A percentile compares a stretch with the other conserved stretches of the same genome.
These are phyloP conservation scores for Passiflora organensis DNA, from an alignment of 345 rosid species.

Conservation along the genomic window DNA sequence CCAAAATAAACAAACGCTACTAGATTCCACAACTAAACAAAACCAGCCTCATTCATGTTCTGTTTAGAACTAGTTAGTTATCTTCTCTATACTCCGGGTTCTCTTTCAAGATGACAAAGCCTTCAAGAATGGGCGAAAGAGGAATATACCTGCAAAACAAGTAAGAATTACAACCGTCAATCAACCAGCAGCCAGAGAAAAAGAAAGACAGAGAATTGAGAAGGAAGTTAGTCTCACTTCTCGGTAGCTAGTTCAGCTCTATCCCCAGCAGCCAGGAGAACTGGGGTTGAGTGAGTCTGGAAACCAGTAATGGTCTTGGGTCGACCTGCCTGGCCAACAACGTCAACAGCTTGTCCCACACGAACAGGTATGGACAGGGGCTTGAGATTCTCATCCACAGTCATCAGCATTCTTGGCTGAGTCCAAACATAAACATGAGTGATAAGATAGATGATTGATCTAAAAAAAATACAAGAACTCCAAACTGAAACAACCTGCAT, in stretches of 20 bases:
- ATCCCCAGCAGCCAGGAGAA: constrained; percentile 91
- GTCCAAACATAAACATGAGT: background rate
- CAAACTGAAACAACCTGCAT: constrained; percentile 64
- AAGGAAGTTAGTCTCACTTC: constrained; percentile 43
- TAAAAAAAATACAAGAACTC: background rate
- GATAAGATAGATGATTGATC: background rate
- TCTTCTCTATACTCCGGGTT: constrained; percentile 81
- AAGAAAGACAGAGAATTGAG: background rate
- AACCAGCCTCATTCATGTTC: background rate
- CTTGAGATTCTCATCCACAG: constrained; percentile 78
- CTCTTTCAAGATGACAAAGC: constrained; percentile 76
- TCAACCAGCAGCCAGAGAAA: background rate
- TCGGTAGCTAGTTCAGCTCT: constrained; percentile 94
- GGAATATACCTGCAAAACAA: constrained; percentile 64
- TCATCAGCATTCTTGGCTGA: constrained; percentile 96
- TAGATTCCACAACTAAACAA: too few species aligned
- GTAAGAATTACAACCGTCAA: background rate
- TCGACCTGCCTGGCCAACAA: constrained; percentile 94
- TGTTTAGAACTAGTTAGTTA: constrained; percentile 7
- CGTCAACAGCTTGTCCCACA: constrained; percentile 96
- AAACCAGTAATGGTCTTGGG: constrained; percentile 96
- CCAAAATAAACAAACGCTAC: background rate
- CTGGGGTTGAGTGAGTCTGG: constrained; percentile 94
- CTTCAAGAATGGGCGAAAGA: constrained; percentile 85
- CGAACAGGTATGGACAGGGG: constrained; percentile 80